Base-by-base conservation (phyloP, 2,329 filamentous ascomycete genomes). In the Fusarium lyarnte region DNA sequence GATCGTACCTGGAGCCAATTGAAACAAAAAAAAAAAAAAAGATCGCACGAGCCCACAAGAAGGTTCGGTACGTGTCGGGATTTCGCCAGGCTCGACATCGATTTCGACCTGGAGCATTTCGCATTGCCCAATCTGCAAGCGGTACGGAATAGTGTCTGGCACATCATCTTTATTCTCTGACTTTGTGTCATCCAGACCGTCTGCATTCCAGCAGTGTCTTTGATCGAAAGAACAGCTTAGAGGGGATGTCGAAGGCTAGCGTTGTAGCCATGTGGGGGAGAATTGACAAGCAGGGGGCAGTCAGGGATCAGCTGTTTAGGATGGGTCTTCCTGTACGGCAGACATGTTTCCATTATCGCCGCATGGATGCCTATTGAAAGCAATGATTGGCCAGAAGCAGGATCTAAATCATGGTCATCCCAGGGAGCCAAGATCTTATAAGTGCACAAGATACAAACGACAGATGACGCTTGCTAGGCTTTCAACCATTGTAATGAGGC, bases 331-430 rank as follows among this genome's bases (percentile, higher is more conserved):
- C 74, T 74, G 73, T 72, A 58, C 69, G 74, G 70, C 74, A 77
- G 72, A 77, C 71, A 61, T 74, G 74, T 78, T 78, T 78, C 73
- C 63, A 69, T 76, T 78, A 74, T 77, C 76, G 76, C 76, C 76
- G 76, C 76, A 78, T 78, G 62, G 74, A 68, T 58, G 63, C 58
- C 51, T 60, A 52, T 31, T 62, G 36, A 31, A 36, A 45, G 43
- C 47, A 29, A 31, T 77, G 74, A 78, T 78, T 78, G 76, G 76
- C 52, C 51, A 55, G 29, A 41, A 19, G 55, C 51, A 70, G 58
- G 67, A 63, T 76, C 60, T 58, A 39, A 54, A 68, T 62, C 61
- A 63, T 67, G 43, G 53, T 63, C 58, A 74, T 74, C 69, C 65
- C 38, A 36, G 62, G 49, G 58, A 67, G 71, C 73, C 67, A 74